phyloP scores from a whole-genome alignment of 176 grass and related monocot genomes.

The Carex littledalei region DNA sequence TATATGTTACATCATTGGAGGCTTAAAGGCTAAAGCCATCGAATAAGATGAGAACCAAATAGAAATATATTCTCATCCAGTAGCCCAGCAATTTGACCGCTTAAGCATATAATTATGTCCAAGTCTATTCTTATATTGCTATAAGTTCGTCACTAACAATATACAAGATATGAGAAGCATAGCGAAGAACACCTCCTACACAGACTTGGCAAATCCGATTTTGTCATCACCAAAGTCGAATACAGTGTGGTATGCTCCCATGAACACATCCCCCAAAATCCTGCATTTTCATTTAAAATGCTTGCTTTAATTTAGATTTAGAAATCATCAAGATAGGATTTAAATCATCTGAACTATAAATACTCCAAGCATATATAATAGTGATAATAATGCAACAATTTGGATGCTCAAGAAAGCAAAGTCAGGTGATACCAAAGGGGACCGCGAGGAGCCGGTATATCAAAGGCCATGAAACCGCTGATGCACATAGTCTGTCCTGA shows the following conservation, averaged over 20 bases:
- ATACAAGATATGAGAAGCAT: background rate
- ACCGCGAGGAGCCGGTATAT: conserved; percentile 60
- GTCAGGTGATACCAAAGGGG: conserved; percentile 68
- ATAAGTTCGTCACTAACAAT: background rate
- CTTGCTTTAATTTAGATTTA: background rate
- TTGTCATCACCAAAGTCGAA: conserved; percentile 77
- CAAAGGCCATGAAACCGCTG: conserved; percentile 91
- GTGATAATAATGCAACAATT: background rate
- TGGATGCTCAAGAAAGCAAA: background rate
- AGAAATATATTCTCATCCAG: conserved; percentile 2
- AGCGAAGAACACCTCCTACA: conserved; percentile 24
- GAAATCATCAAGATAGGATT: background rate
- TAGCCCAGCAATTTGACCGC: background rate
- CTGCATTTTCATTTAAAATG: conserved; percentile 32
- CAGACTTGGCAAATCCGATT: conserved; percentile 70
- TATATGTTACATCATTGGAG: background rate
- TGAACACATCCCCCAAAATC: conserved; percentile 99
- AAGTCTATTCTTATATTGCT: background rate
- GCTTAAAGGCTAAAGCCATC: background rate
- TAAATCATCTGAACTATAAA: background rate
- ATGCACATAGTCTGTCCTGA: conserved; percentile 62
- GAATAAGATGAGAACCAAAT: conserved; percentile 4
- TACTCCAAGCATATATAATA: background rate
- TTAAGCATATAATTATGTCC: background rate
- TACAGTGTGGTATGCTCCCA: conserved; percentile 91